Evolutionary conservation across 2,329 filamentous ascomycete species (phyloP), one percentile per base, ranked within the genome.

Genomic region (Capronia americana): DNA sequence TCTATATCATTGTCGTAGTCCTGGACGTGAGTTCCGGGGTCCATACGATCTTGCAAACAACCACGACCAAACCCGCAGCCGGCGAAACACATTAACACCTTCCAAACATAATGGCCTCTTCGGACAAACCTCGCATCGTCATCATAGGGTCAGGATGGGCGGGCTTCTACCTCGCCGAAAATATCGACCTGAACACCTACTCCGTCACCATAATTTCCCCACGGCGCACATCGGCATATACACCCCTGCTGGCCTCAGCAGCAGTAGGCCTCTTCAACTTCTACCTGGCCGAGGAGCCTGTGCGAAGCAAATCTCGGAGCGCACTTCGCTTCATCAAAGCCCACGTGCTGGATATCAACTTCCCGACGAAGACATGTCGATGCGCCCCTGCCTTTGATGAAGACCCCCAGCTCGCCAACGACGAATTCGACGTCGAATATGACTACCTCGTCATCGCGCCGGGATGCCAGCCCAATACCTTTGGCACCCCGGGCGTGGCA

Each of bases 261-360:
- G 80, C 81, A 7, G 79, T 78, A 53, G 79, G 79, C 0, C 75
- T 81, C 32, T 82, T 82, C 75, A 76, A 81, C 61, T 81, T 81
- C 66, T 75, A 79, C 24, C 75, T 82, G 1, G 80, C 80, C 23
- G 80, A 82, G 68, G 80, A 82, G 69, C 79, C 80, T 0, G 71
- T 83, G 5, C 75, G 80, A 11, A 73, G 77, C 23, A 74, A 76
- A 46, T 70, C 74, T 38, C 71, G 75, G 7, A 68, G 65, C 2
- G 68, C 71, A 2, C 58, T 78, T 14, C 68, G 73, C 44, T 80
- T 78, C 66, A 75, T 79, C 73, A 81, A 82, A 71, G 80, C 79
- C 28, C 73, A 73, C 20, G 80, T 79, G 4, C 70, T 76, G 20
- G 63, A 71, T 59, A 75, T 82, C 44, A 77, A 82, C 67, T 77